Evolutionary conservation across 352 stramenopile genomes (phyloP).

Genomic region (Phytophthora sp.): DNA sequence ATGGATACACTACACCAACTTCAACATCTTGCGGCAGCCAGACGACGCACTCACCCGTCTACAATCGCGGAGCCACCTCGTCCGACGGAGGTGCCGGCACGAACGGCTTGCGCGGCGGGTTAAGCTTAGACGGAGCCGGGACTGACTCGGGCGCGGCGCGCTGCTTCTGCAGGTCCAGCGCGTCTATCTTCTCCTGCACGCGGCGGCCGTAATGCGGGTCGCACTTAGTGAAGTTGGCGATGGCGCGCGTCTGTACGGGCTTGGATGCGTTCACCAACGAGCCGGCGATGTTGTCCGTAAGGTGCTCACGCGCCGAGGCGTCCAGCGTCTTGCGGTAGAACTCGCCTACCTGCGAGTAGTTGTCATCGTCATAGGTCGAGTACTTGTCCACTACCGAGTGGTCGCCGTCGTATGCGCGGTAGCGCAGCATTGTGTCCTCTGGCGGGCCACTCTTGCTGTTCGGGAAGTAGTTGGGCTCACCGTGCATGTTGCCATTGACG

Average conservation of each 20-base stretch:
- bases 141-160: conserved; percentile 10
- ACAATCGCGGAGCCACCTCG: conserved; percentile 58
- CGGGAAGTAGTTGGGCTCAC: conserved; percentile 89
- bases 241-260: conserved; percentile 80
- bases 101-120: conserved; percentile 66
- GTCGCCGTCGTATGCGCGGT: conserved; percentile 47
- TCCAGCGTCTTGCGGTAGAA: conserved; percentile 89
- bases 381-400: conserved; percentile 58
- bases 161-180: conserved; percentile 37
- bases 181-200: conserved; percentile 78
- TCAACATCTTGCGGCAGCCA: conserved; percentile 17
- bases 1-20: conserved; percentile 39
- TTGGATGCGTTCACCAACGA: conserved; percentile 81
- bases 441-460: conserved; percentile 77
- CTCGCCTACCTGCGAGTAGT: conserved; percentile 84
- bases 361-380: conserved; percentile 89
- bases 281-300: conserved; percentile 90
- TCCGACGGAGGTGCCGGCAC: conserved; percentile 57
- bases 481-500: conserved; percentile 77
- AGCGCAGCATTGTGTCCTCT: conserved; percentile 37
- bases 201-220: conserved; percentile 87
- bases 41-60: conserved; percentile 13
- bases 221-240: conserved; percentile 89
- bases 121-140: conserved; percentile 49
- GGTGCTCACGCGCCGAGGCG: conserved; percentile 62